phyloP scores from a whole-genome alignment of 805 yeast genomes.

The Blastobotrys attinorum region DNA sequence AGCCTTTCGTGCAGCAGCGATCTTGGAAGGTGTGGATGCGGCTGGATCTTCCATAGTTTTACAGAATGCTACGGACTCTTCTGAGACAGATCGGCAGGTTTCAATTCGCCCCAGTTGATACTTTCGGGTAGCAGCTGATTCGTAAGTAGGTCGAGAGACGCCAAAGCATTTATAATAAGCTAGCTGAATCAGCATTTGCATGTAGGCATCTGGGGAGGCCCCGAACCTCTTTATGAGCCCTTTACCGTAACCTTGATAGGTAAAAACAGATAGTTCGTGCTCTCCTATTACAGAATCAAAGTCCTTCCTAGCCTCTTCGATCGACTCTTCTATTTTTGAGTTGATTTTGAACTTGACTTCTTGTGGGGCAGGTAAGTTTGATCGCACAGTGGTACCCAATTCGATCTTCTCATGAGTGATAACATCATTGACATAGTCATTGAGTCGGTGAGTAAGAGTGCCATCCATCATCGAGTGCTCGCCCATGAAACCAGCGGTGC shows the following conservation, averaged over 20 bases:
- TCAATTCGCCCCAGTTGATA: constrained; percentile 90
- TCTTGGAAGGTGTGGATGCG: constrained; percentile 46
- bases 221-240: constrained; percentile 74
- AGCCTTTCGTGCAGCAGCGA: constrained; percentile 64
- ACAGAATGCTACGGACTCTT: constrained; percentile 62
- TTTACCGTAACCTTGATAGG: constrained; percentile 81
- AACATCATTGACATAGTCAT: constrained; percentile 60
- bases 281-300: constrained; percentile 51
- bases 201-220: constrained; percentile 86
- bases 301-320: constrained; percentile 46
- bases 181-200: constrained; percentile 85
- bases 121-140: constrained; percentile 89
- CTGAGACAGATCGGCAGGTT: constrained; percentile 78
- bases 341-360: constrained; percentile 47
- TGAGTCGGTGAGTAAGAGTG: constrained; percentile 84
- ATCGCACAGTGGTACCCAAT: constrained; percentile 19
- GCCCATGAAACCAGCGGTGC: constrained; percentile 85
- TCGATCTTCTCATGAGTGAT: constrained; percentile 42
- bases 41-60: constrained; percentile 58
- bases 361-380: constrained; percentile 22
- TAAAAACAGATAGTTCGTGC: constrained; percentile 73
- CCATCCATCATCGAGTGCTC: constrained; percentile 99
- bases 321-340: constrained; percentile 41
- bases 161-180: constrained; percentile 83
- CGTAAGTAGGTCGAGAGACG: constrained; percentile 81